phyloP scores from a whole-genome alignment of 169 alveolate species.

The Cryptosporidium tyzzeri region DNA sequence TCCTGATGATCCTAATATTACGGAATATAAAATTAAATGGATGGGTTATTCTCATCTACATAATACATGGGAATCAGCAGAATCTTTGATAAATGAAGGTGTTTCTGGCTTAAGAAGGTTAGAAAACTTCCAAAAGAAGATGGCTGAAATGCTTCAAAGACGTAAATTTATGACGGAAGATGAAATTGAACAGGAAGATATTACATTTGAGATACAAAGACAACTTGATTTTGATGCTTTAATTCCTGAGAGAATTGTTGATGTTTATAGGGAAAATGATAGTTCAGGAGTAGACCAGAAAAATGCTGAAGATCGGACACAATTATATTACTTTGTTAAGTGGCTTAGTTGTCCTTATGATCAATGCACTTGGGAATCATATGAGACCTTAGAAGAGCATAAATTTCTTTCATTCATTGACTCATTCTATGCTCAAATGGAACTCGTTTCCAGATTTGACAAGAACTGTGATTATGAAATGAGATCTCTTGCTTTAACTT shows the following conservation, averaged over 20 bases:
- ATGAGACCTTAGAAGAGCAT: constrained; percentile 86
- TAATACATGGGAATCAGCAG: constrained; percentile 90
- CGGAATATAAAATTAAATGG: constrained; percentile 90
- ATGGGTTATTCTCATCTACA: constrained; percentile 90
- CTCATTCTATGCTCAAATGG: constrained; percentile 85
- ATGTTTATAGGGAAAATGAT: constrained; percentile 18
- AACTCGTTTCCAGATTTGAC: constrained; percentile 77
- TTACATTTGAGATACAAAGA: constrained; percentile 86
- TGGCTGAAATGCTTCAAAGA: constrained; percentile 82
- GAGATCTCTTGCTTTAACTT: constrained; percentile 86
- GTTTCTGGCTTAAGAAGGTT: constrained; percentile 86
- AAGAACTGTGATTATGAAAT: constrained; percentile 80
- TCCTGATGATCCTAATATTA: constrained; percentile 76
- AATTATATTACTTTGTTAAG: constrained; percentile 85
- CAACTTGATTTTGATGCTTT: constrained; percentile 91
- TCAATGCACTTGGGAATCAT: constrained; percentile 91
- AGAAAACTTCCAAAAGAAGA: constrained; percentile 87
- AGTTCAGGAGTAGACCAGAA: constrained; percentile 38
- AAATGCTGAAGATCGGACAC: constrained; percentile 32
- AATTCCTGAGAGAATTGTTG: constrained; percentile 88
- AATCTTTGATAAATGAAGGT: constrained; percentile 79
- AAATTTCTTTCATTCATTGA: constrained; percentile 83
- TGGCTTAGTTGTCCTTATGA: constrained; percentile 92
- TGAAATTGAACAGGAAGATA: constrained; percentile 91
- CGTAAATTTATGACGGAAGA: constrained; percentile 88